Evolutionary conservation across 2,329 filamentous ascomycete species (phyloP).

Genomic region (Colletotrichum musicola): DNA sequence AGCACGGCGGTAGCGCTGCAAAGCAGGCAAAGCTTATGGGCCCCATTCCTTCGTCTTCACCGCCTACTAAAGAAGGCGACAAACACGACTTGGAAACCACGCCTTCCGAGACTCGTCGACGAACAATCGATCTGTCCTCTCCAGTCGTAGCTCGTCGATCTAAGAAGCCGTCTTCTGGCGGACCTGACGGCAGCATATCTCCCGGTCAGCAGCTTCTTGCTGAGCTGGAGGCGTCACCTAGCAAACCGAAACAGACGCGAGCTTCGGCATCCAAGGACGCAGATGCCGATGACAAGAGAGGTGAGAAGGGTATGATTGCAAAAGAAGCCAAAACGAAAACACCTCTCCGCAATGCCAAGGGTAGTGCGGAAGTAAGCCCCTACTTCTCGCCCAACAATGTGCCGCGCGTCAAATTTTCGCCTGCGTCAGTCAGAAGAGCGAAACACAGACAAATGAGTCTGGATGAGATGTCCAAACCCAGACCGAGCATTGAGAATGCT

Average conservation of each 20-base stretch:
- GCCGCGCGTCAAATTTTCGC: not conserved
- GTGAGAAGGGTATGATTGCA: not conserved
- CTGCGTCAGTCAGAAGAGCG: not conserved
- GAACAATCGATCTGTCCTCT: slow-evolving; percentile 21
- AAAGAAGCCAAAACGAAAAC: not conserved
- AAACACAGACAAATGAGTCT: slow-evolving; percentile 4
- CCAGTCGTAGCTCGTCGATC: not conserved
- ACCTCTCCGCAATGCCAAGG: not conserved
- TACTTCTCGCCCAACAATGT: not conserved
- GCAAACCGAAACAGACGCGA: not conserved
- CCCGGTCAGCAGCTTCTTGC: slow-evolving; percentile 24
- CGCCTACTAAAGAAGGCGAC: not conserved
- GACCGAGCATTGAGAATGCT: slow-evolving; percentile 20
- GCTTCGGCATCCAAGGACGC: not conserved
- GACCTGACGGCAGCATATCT: not conserved
- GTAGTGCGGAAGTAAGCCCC: not conserved
- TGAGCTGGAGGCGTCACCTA: not conserved
- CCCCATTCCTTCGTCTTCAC: slow-evolving; percentile 4
- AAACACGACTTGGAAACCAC: not conserved
- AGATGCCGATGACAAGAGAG: too few species aligned
- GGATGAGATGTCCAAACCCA: not conserved
- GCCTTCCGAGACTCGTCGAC: not conserved
- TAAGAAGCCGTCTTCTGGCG: not conserved
- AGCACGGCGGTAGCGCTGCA: not conserved
- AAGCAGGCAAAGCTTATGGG: not conserved